Base-by-base conservation (phyloP, 208 protist genomes). In the Porcisia deanei region DNA sequence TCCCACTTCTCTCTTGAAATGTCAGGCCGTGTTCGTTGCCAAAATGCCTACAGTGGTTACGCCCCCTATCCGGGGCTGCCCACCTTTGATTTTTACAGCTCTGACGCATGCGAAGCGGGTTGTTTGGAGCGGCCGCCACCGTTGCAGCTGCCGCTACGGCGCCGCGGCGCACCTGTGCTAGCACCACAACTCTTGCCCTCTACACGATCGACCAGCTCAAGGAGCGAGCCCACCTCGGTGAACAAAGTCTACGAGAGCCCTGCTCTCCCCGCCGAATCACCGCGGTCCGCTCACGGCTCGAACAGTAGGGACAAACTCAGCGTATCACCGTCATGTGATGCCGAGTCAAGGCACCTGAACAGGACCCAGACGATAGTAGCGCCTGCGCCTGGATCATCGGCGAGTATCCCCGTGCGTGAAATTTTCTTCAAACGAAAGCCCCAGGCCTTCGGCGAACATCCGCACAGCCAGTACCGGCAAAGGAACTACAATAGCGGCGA, bases 161-260 rank as follows among this genome's bases (percentile, higher is more conserved):
- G 77, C 41, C 71, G 65, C 47, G 77, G 77, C 9, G 77, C 45
- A 3, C 71, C 77, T 8, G 71, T 81, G 39, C 77, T 71, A 10
- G 71, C 71, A 4, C 77, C 77, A 53, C 22, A 65, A 25, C 37
- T 73, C 49, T 37, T 61, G 22, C 53, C 70, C 52, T 77, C 77
- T 45, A 34, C 37, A 53, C 70, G 22, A 18, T 73, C 77, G 16
- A 67, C 71, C n/a, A 49, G 72, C 30, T 69, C 70, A 12, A 30
- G 39, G 63, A 47, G 47, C 39, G 20, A 10, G 18, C 49, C 71
- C 9, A 74, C 73, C 41, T 58, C 65, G 22, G 60, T 52, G 8
- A 73, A 76, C 22, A 70, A 63, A 57, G 18, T 55, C 12, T 71
- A 75, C 60, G 73, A 73, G n/a, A 60, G 25, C 5, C 18, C 41